A percentile compares a stretch with the other conserved stretches of the same genome.
Conservation (phyloP, 305 asterid genomes). For the Fraxinus ornus region DNA sequence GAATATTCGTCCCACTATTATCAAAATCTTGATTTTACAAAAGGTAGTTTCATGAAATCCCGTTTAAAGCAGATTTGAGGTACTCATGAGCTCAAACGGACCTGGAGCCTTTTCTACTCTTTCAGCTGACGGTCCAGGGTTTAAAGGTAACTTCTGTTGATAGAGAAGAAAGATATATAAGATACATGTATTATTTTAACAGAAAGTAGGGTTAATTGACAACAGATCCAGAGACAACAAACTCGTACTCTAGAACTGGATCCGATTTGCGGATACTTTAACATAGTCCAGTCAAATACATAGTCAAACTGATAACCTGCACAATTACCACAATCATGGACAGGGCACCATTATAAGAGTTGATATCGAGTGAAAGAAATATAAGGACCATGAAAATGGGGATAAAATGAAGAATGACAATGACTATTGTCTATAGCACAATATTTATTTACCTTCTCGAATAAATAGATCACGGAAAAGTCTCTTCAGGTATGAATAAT, state of each 20-base stretch:
- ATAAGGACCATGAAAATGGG: not conserved
- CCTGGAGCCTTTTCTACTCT: slow-evolving; percentile 72
- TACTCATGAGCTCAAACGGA: slow-evolving; percentile 6
- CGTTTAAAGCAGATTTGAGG: not conserved
- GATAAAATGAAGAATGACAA: not conserved
- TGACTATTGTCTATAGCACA: not conserved
- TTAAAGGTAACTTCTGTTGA: slow-evolving; percentile 57
- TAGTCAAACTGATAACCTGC: slow-evolving; percentile 94
- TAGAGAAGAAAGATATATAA: slow-evolving; percentile 12
- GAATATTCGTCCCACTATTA: not conserved
- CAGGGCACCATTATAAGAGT: not conserved
- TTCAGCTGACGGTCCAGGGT: slow-evolving; percentile 58
- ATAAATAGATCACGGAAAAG: slow-evolving; percentile 90
- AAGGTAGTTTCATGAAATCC: not conserved
- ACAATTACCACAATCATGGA: not conserved
- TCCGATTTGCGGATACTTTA: slow-evolving; percentile 85
- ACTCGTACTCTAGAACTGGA: slow-evolving; percentile 78
- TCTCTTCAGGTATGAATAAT: slow-evolving; percentile 92
- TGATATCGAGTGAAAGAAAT: not conserved
- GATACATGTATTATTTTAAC: slow-evolving; percentile 1
- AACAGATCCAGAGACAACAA: slow-evolving; percentile 21
- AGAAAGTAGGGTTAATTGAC: not conserved
- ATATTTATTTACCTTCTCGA: slow-evolving; percentile 63
- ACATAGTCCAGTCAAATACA: slow-evolving; percentile 91
- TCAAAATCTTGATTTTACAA: not conserved